Base-by-base conservation (phyloP, 371 early-diverging fungal genomes). In the Apophysomyces variabilis region DNA sequence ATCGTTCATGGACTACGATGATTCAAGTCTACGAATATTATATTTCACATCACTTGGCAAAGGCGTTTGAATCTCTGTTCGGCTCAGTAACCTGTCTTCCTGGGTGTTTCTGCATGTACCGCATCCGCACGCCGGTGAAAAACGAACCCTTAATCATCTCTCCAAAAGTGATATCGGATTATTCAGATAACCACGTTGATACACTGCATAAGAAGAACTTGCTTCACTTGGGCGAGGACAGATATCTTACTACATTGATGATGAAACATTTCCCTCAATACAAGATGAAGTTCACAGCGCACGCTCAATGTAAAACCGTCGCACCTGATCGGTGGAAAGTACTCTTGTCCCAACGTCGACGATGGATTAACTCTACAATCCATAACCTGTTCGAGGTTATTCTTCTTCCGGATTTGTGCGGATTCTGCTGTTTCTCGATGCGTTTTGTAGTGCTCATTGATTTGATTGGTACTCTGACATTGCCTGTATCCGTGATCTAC, bases 351-450 rank as follows among this genome's bases (percentile, higher is more conserved):
- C 99, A 99, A 80, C 85, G 99, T 6, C 87, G 99, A 64, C 78
- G 98, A 61, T 99, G 99, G 98, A 98, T 99, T 79, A 99, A 99
- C 79, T 96, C 96, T 7, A 99, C 99, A 0, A 85, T 96, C 57
- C 96, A 96, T 66, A 99, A 98, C 67, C 75, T 98, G 64, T 82
- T 97, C 68, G 99, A 97, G 75, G 83, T 98, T 44, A 85, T 97
- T 45, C 80, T 92, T 59, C 89, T 99, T 9, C 87, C 90, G 18
- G 89, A 96, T 68, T 84, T 99, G 62, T 98, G 99, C 74, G 99
- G 98, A 1, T 92, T 93, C 50, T 97, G 95, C 69, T 98, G 95
- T 75, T 96, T 95, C 74, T 94, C 95, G 44, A 98, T 99, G 98
- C 98, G 95, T 69, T 96, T 97, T 83, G 91, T 96, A 39, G 92